Percentiles rank a stretch among this genome's conserved stretches.
These are phyloP conservation scores for Auriscalpium vulgare DNA, from an alignment of 768 basidiomycete genomes.

Conservation along the genomic window DNA sequence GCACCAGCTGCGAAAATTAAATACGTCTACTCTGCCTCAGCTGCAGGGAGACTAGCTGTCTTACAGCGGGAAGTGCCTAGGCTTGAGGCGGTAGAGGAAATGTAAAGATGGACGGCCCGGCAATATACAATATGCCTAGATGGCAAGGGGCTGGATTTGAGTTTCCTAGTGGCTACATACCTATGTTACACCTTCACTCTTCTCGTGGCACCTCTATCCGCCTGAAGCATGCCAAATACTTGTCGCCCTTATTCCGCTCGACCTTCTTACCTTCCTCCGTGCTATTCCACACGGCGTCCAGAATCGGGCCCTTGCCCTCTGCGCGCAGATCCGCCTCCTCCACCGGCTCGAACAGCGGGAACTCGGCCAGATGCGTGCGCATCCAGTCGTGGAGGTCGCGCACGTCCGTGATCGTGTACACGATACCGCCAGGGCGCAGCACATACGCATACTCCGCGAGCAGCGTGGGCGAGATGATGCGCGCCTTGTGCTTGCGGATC, in stretches of 20 bases:
- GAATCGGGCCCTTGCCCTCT: constrained; percentile 65
- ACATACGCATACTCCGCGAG: constrained; percentile 96
- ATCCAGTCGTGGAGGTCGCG: constrained; percentile 94
- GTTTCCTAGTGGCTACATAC: neutral
- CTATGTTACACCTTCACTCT: neutral
- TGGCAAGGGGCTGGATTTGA: too few species aligned
- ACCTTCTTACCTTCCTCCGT: constrained; percentile 99
- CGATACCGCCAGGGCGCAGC: constrained; percentile 84
- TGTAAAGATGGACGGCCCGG: too few species aligned
- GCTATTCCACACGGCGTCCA: constrained; percentile 75
- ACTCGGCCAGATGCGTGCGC: constrained; percentile 77
- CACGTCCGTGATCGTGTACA: constrained; percentile 98
- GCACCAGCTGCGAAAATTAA: too few species aligned
- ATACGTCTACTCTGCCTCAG: too few species aligned
- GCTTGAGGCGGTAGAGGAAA: too few species aligned
- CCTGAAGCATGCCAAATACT: constrained; percentile 88
- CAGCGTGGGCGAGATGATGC: constrained; percentile 96
- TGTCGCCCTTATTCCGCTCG: constrained; percentile 81
- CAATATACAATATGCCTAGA: too few species aligned
- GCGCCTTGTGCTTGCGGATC: constrained; percentile 93
- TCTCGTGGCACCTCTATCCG: constrained; percentile 33
- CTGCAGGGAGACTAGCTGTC: too few species aligned
- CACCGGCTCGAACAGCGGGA: constrained; percentile 81
- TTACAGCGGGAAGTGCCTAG: too few species aligned
- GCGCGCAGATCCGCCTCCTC: constrained; percentile 68